Evolutionary conservation across 2,329 filamentous ascomycete species (phyloP), one percentile per base, ranked within the genome.

Genomic region (Fusarium chuoi): DNA sequence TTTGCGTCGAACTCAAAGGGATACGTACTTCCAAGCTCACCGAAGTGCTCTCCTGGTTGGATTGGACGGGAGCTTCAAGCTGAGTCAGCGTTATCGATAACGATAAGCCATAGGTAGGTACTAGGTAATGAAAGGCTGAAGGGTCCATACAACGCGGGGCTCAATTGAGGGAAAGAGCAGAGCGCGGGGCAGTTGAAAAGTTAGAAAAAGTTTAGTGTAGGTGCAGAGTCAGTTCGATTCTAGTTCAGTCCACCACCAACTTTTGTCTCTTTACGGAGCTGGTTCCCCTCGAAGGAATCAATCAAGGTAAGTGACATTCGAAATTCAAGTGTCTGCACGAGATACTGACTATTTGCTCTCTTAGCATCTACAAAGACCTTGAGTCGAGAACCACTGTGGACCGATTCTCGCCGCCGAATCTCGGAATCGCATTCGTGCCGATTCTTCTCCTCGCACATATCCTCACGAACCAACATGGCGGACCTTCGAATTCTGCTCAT

Each of bases 401-500:
- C 41, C 68, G 57, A 74, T 65, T 54, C 65, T 52, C 55, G 26
- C 51, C 61, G 72, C 65, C 69, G 69, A 74, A 67, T 41, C 46
- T 69, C 68, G 71, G 71, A 69, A 75, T 70, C 70, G 70, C 64
- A 66, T 64, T 57, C 39, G 48, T 52, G 54, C 54, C 49, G 42
- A 54, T 65, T 68, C 52, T 59, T 67, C 64, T 55, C 52, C 64
- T 62, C 65, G 58, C 45, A 65, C 35, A 61, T 65, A 55, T 39
- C 20, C 24, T 26, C 61, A 55, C 71, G 63, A 69, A 62, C 48
- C 30, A 33, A 57, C 26, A 82, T 82, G 80, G 75, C 80, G 36
- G 77, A 80, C 63, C 87, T 94, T 73, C 89, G 91, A 77, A 88
- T 98, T 77, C 91, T 98, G 73, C 91, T 98, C 73, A 91, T 98